A percentile compares a stretch with the other conserved stretches of the same genome.
These are phyloP conservation scores for Globisporangium spinosum DNA, from an alignment of 352 stramenopile species.

Conservation along the genomic window DNA sequence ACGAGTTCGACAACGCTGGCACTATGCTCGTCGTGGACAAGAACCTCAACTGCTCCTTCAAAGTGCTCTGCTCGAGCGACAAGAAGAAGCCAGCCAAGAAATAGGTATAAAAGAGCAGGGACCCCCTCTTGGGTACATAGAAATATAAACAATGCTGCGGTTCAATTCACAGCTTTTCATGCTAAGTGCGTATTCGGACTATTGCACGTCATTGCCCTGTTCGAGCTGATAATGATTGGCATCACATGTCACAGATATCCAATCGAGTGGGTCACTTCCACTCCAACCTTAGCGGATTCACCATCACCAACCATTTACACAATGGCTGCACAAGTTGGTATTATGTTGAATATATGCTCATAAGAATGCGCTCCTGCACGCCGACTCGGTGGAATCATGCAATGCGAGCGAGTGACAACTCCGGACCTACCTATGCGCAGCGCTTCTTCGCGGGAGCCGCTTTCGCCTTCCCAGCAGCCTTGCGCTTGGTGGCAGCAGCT, in stretches of 20 bases:
- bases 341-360: not conserved
- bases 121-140: no score
- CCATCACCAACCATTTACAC: not conserved
- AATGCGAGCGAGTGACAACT: not conserved
- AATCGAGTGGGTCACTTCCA: not conserved
- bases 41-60: constrained; percentile 74
- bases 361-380: not conserved
- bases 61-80: constrained; percentile 74
- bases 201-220: no score
- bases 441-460: constrained; percentile 56
- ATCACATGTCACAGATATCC: constrained; percentile 1
- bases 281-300: not conserved
- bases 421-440: constrained; percentile 23
- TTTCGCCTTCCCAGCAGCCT: constrained; percentile 41
- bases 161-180: no score
- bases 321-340: not conserved
- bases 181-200: no score
- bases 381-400: not conserved
- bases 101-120: not conserved
- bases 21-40: constrained; percentile 81
- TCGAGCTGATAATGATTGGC: no score
- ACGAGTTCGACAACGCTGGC: constrained; percentile 99
- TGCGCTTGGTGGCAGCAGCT: constrained; percentile 40
- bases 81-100: constrained; percentile 58
- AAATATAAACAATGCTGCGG: no score